phyloP scores from a whole-genome alignment of 2,329 filamentous ascomycete species.

The Sordariomycetes sp. region DNA sequence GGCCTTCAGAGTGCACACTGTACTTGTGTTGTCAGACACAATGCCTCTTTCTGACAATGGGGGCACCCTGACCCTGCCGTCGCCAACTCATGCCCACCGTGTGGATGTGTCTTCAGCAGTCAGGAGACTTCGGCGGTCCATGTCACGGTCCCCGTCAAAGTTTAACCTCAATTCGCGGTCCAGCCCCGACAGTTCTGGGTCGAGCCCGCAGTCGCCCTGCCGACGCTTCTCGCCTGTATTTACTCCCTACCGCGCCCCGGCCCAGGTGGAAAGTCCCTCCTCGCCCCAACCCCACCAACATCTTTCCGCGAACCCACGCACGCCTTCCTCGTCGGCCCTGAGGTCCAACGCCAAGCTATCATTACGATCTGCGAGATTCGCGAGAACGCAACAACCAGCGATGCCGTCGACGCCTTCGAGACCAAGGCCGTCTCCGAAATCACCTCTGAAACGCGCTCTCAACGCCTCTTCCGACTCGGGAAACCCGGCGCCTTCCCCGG shows the following conservation, averaged over 20 bases:
- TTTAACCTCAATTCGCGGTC: slow-evolving; percentile 29
- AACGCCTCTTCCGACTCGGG: slow-evolving; percentile 60
- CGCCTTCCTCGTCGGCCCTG: slow-evolving; percentile 11
- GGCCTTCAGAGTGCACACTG: not conserved
- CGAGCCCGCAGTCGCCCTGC: slow-evolving; percentile 42
- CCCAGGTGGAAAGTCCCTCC: not conserved
- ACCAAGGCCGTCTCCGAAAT: slow-evolving; percentile 63
- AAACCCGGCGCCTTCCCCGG: slow-evolving; percentile 44
- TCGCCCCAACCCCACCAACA: not conserved
- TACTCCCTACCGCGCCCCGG: slow-evolving; percentile 3
- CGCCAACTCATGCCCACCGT: slow-evolving; percentile 72
- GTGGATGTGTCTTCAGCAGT: slow-evolving; percentile 76
- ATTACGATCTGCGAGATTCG: slow-evolving; percentile 50
- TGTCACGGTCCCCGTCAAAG: slow-evolving; percentile 91
- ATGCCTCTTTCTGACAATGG: slow-evolving; percentile 50
- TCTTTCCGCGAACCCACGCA: slow-evolving; percentile 9
- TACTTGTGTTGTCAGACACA: slow-evolving; percentile 11
- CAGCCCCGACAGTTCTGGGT: slow-evolving; percentile 34
- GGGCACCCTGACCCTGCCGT: slow-evolving; percentile 76
- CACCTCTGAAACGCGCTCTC: slow-evolving; percentile 69
- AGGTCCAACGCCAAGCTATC: slow-evolving; percentile 45
- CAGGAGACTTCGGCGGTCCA: slow-evolving; percentile 71
- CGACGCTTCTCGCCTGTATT: slow-evolving; percentile 22
- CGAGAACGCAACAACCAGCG: slow-evolving; percentile 35
- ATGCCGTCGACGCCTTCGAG: slow-evolving; percentile 47